Evolutionary conservation across 345 rosid species (phyloP).

Genomic region (Eucalyptus melliodora): DNA sequence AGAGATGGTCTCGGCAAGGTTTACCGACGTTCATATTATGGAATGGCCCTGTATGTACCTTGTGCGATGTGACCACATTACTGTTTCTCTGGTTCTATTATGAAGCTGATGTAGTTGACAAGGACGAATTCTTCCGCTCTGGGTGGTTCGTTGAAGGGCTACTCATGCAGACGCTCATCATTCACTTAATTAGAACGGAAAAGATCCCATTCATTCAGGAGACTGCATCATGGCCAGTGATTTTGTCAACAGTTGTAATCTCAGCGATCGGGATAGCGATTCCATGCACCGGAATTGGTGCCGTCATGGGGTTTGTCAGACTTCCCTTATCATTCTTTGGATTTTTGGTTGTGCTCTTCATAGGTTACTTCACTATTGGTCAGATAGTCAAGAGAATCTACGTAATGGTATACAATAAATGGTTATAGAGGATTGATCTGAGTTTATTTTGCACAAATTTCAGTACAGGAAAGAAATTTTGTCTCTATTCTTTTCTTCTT

Average conservation of each 20-base stretch:
- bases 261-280: slow-evolving; percentile 44
- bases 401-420: slow-evolving; percentile 30
- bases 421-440: slow-evolving; percentile 21
- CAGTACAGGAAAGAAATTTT: not conserved
- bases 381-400: slow-evolving; percentile 50
- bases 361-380: slow-evolving; percentile 46
- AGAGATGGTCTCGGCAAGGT: slow-evolving; percentile 28
- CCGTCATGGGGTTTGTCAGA: slow-evolving; percentile 20
- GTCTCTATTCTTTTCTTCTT: not conserved
- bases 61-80: slow-evolving; percentile 33
- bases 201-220: slow-evolving; percentile 53
- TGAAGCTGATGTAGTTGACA: not conserved
- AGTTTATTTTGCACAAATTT: not conserved
- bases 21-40: slow-evolving; percentile 44
- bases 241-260: slow-evolving; percentile 31
- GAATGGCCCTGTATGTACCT: slow-evolving; percentile 50
- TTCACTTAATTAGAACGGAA: slow-evolving; percentile 56
- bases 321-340: slow-evolving; percentile 46
- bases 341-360: slow-evolving; percentile 41
- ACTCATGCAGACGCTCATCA: slow-evolving; percentile 53
- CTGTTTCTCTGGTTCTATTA: slow-evolving; percentile 32
- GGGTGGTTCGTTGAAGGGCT: slow-evolving; percentile 62
- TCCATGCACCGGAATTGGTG: slow-evolving; percentile 25
- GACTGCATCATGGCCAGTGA: slow-evolving; percentile 50
- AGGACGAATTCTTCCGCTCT: slow-evolving; percentile 22